Evolutionary conservation across 2,329 filamentous ascomycete genomes (phyloP), one percentile per base, ranked within the genome.

Genomic region (Aspergillus pseudotamarii): DNA sequence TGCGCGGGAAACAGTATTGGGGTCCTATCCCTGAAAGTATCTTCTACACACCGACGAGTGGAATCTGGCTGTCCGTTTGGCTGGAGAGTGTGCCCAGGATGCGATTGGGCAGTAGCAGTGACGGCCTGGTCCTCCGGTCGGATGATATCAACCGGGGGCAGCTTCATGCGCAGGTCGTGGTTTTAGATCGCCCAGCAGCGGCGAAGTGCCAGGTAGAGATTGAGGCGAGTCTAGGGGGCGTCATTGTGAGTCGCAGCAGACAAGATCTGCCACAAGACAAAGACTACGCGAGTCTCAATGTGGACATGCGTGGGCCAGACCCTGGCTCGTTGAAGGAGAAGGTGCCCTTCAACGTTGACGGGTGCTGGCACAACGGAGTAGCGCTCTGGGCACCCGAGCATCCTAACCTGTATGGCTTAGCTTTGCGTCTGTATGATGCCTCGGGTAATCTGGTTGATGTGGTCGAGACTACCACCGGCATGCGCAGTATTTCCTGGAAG

Each of bases 1-100:
- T 87, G 1, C 81, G 89, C 36, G 89, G 89, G 0, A 91, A 91
- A 73, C 89, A 91, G 74, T 84, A 90, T 74, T 89, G 90, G 77
- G 84, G 83, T 0, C 75, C 83, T 1, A 78, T 78, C 0, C 85
- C 85, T 2, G 72, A 75, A 54, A 73, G 62, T 56, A 92, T 92
- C 59, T 92, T 89, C 73, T 92, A 92, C 71, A 87, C 87, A 0
- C 87, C 90, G 0, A 91, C 88, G 66, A 89, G 87, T 21, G 90
- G 90, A 1, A 91, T 92, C 64, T 92, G 90, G 90, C 88, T 90
- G 70, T 84, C 84, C n/a, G 89, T 92, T 0, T 92, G 89, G 90
- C 72, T 92, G 8, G 87, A 90, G 71, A 84, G 84, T 61, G 71
- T 76, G 3, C 73, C 74, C 5, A 9, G 21, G 82, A 81, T 84